Conservation (phyloP, 768 basidiomycete species). For the Strobilomyces dryophilus region DNA sequence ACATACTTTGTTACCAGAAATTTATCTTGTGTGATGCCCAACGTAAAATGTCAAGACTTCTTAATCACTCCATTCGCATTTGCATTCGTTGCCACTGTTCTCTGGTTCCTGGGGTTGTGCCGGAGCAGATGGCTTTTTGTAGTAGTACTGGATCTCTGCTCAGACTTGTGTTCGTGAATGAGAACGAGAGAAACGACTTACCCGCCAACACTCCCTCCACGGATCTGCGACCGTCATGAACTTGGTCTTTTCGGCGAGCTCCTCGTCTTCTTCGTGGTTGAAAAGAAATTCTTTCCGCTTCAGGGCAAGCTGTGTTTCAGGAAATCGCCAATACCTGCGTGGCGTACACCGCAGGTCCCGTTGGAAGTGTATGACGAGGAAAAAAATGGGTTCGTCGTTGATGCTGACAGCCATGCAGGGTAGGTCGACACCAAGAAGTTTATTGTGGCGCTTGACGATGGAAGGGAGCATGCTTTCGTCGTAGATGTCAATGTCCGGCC, state of each 20-base stretch:
- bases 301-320: neutral
- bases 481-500: slow-evolving; percentile 7
- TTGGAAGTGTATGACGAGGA: neutral
- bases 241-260: neutral
- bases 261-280: slow-evolving; percentile 2
- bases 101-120: no score
- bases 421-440: neutral
- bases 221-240: neutral
- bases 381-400: neutral
- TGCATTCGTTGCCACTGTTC: no score
- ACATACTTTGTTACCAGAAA: no score
- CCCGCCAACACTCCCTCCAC: neutral
- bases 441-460: neutral
- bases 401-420: neutral
- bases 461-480: neutral
- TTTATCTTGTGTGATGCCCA: no score
- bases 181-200: no score
- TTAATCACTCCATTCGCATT: no score
- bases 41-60: no score
- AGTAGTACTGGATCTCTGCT: no score
- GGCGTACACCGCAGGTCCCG: slow-evolving; percentile 1
- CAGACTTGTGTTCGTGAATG: no score
- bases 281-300: neutral
- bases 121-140: no score
- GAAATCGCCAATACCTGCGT: neutral